Evolutionary conservation across 2,329 filamentous ascomycete genomes (phyloP).

Genomic region (Stagonosporopsis chrysanthemi): DNA sequence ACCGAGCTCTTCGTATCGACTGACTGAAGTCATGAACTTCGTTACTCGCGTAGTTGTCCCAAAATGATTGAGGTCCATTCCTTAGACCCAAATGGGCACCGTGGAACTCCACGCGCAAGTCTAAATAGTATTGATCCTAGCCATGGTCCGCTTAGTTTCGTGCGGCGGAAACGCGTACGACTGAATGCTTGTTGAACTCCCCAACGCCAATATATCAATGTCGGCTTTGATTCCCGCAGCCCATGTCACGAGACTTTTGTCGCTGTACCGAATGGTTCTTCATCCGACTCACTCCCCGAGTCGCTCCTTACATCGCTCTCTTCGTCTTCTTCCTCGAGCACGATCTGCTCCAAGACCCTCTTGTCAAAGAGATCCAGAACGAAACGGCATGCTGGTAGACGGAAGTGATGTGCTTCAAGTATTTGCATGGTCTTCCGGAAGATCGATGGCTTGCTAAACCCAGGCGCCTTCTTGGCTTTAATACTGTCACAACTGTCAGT

Average conservation of each 20-base stretch:
- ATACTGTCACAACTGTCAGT: constrained; percentile 61
- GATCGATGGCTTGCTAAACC: constrained; percentile 77
- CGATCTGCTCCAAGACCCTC: constrained; percentile 81
- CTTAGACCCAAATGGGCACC: constrained; percentile 22
- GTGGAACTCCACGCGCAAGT: constrained; percentile 34
- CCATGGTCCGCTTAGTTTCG: constrained; percentile 17
- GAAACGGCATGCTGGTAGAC: constrained; percentile 84
- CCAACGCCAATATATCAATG: constrained; percentile 23
- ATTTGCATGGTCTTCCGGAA: constrained; percentile 87
- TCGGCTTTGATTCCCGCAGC: background rate
- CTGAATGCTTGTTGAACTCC: constrained; percentile 29
- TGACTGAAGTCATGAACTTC: constrained; percentile 11
- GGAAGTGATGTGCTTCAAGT: constrained; percentile 88
- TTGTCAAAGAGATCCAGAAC: constrained; percentile 95
- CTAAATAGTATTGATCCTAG: constrained; percentile 17
- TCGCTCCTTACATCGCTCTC: constrained; percentile 48
- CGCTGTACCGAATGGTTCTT: constrained; percentile 26
- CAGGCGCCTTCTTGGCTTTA: constrained; percentile 75
- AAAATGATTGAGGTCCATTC: constrained; percentile 1
- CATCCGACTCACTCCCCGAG: constrained; percentile 44
- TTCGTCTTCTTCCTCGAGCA: constrained; percentile 73
- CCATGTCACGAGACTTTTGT: constrained; percentile 25
- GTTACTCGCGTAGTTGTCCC: constrained; percentile 22
- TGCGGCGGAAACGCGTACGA: constrained; percentile 29
- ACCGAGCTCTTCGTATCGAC: constrained; percentile 2